phyloP scores from a whole-genome alignment of 257 asterid genomes.

The Solanum virginianum region DNA sequence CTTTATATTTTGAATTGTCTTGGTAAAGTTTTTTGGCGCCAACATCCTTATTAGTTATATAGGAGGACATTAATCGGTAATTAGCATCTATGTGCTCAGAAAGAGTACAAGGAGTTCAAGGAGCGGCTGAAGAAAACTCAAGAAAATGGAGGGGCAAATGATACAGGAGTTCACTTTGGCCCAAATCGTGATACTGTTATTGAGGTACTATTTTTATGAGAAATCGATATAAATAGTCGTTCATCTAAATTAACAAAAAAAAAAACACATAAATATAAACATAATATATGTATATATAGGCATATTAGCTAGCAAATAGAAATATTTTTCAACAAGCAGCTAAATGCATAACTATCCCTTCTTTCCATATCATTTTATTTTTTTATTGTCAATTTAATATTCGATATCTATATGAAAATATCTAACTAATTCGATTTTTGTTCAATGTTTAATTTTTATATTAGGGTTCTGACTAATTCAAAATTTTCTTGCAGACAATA shows the following conservation, averaged over 20 bases:
- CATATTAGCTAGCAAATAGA: neutral
- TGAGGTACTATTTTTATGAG: slow-evolving; percentile 17
- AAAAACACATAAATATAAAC: neutral
- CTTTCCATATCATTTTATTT: neutral
- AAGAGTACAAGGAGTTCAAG: slow-evolving; percentile 23
- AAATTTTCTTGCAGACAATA: slow-evolving; percentile 27
- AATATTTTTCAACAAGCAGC: neutral
- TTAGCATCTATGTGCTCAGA: slow-evolving; percentile 3
- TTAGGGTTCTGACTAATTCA: neutral
- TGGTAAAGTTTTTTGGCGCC: too few relatives aligned
- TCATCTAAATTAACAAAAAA: neutral
- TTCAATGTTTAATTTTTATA: neutral
- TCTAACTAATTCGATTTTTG: neutral
- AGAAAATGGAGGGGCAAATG: neutral
- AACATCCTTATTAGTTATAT: too few relatives aligned
- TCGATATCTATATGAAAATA: neutral
- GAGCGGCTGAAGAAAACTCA: slow-evolving; percentile 13
- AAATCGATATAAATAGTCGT: neutral
- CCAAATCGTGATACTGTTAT: slow-evolving; percentile 24
- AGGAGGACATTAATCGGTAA: neutral
- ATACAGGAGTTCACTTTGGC: slow-evolving; percentile 2
- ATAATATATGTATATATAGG: neutral
- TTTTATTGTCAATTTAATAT: neutral
- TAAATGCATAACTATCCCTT: neutral
- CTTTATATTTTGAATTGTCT: too few relatives aligned